phyloP scores from a whole-genome alignment of 306 rosid genomes.

The Trifolium dubium region DNA sequence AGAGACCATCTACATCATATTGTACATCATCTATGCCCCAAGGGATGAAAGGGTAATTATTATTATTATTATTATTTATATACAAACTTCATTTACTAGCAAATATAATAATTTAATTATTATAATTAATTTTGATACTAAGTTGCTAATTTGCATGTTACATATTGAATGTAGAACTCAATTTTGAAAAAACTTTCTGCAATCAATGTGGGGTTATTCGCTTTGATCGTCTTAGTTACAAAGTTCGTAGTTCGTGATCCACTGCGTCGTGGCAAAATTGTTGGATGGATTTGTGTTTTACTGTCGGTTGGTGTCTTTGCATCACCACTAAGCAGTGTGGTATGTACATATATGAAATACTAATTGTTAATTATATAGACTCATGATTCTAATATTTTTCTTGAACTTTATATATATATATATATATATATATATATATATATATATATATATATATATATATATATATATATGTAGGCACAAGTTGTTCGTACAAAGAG shows the following conservation, averaged over 20 bases:
- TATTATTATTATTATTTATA: no score
- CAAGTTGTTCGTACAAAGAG: slow-evolving; percentile 79
- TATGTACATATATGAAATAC: slow-evolving; percentile 27
- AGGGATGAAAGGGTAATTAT: slow-evolving; percentile 50
- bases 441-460: no score
- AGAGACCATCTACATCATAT: slow-evolving; percentile 61
- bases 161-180: slow-evolving; percentile 47
- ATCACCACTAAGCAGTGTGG: slow-evolving; percentile 84
- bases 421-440: no score
- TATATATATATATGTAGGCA: no score
- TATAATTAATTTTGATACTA: background rate
- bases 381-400: background rate
- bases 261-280: slow-evolving; percentile 51
- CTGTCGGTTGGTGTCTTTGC: slow-evolving; percentile 74
- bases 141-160: background rate
- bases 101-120: background rate
- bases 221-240: slow-evolving; percentile 54
- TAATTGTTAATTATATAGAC: no score
- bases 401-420: background rate
- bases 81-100: no score
- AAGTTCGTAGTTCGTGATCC: slow-evolving; percentile 46
- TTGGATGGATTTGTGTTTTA: slow-evolving; percentile 87
- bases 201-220: slow-evolving; percentile 65
- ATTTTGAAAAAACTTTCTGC: slow-evolving; percentile 57
- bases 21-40: slow-evolving; percentile 64